Conservation (phyloP, 176 grass and related monocot genomes). For the Oryza rufipogon region DNA sequence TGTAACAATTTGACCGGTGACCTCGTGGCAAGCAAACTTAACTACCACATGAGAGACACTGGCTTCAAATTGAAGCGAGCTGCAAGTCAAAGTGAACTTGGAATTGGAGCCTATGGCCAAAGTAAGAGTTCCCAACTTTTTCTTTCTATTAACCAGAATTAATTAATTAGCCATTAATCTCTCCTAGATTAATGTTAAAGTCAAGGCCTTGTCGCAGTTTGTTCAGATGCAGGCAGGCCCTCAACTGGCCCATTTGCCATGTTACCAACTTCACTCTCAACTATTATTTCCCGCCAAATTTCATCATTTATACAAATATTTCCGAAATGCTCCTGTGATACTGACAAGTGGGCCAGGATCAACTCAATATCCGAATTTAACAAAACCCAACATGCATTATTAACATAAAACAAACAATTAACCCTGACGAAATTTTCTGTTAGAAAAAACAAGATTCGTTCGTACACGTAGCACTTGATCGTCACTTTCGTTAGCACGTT, state of each 20-base stretch:
- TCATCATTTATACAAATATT: slow-evolving; percentile 4
- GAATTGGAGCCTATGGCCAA: slow-evolving; percentile 29
- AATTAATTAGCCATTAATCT: slow-evolving; percentile 32
- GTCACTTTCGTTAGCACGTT: slow-evolving; percentile 12
- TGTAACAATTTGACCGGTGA: slow-evolving; percentile 34
- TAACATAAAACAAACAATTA: background rate
- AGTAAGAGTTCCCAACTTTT: slow-evolving; percentile 32
- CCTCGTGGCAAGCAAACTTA: slow-evolving; percentile 43
- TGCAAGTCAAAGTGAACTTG: slow-evolving; percentile 55
- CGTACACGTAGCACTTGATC: slow-evolving; percentile 31
- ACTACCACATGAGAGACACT: slow-evolving; percentile 54
- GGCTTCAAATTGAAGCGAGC: slow-evolving; percentile 48
- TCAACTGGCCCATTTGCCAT: slow-evolving; percentile 45
- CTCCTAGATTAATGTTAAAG: slow-evolving; percentile 55
- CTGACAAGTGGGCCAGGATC: background rate
- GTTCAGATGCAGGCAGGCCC: background rate
- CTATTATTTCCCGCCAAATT: slow-evolving; percentile 22
- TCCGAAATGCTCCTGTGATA: background rate
- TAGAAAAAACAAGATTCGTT: background rate
- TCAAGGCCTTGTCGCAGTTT: slow-evolving; percentile 45
- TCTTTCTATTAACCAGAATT: slow-evolving; percentile 1
- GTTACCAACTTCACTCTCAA: slow-evolving; percentile 33
- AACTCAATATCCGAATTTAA: background rate
- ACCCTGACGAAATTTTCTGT: background rate
- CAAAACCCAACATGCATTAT: slow-evolving; percentile 4